These are phyloP conservation scores for Geotrichum klebahnii DNA, from an alignment of 1,139 yeast species.

Conservation along the genomic window DNA sequence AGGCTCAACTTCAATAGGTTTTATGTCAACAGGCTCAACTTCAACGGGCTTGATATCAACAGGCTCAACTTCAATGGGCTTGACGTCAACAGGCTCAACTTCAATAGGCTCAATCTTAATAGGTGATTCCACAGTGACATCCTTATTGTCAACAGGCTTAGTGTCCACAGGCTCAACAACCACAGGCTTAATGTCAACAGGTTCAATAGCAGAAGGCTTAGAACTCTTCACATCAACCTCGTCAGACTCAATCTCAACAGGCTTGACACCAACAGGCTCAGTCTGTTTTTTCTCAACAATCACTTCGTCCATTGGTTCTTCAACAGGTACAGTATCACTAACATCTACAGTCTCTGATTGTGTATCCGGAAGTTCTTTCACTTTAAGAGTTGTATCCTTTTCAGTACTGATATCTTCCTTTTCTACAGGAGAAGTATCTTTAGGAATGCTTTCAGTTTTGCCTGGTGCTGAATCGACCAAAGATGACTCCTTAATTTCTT, in stretches of 20 bases:
- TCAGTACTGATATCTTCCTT: too few relatives aligned
- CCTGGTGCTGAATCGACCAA: background rate
- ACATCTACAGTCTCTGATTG: too few relatives aligned
- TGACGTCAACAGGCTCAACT: background rate
- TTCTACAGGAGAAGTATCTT: too few relatives aligned
- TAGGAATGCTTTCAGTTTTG: conserved; percentile 25
- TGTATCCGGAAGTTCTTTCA: too few relatives aligned
- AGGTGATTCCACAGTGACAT: too few relatives aligned
- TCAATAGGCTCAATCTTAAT: conserved; percentile 37
- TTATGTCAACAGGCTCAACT: background rate
- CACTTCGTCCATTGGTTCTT: too few relatives aligned
- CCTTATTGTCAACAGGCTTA: conserved; percentile 1
- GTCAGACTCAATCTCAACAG: conserved; percentile 32
- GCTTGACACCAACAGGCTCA: too few relatives aligned
- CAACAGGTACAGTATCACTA: too few relatives aligned
- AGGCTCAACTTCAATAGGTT: background rate
- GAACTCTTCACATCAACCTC: background rate
- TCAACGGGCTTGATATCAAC: background rate
- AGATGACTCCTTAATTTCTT: background rate
- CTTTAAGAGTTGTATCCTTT: too few relatives aligned
- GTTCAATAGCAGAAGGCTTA: background rate
- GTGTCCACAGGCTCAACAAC: background rate
- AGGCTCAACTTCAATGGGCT: background rate
- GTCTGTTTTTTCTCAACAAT: too few relatives aligned
- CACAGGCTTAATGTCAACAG: background rate